Evolutionary conservation across 2,329 filamentous ascomycete species (phyloP).

Genomic region (Eutypella sp.): DNA sequence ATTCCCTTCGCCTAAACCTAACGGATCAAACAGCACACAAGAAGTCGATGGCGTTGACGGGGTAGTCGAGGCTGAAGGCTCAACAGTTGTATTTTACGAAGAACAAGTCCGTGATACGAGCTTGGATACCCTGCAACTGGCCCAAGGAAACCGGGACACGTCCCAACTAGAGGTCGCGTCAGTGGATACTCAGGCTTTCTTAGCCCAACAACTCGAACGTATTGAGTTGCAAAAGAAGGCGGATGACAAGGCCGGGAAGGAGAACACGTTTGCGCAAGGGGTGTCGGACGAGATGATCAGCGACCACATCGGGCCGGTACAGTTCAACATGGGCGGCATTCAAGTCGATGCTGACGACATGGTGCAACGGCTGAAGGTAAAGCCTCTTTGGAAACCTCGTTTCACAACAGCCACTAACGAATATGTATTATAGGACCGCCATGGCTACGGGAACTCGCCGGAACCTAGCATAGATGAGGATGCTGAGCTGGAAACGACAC

Average conservation of each 20-base stretch:
- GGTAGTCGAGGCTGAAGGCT: slow-evolving; percentile 45
- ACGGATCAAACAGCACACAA: slow-evolving; percentile 16
- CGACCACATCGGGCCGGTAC: slow-evolving; percentile 87
- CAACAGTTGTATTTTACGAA: slow-evolving; percentile 70
- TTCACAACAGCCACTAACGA: slow-evolving; percentile 15
- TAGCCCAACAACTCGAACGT: slow-evolving; percentile 67
- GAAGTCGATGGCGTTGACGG: slow-evolving; percentile 21
- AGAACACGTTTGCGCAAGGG: slow-evolving; percentile 25
- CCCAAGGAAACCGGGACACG: slow-evolving; percentile 42
- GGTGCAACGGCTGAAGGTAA: slow-evolving; percentile 78
- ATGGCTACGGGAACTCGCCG: slow-evolving; percentile 44
- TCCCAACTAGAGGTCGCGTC: slow-evolving; percentile 56
- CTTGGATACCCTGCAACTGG: slow-evolving; percentile 53
- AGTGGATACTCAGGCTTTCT: slow-evolving; percentile 73
- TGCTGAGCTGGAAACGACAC: slow-evolving; percentile 29
- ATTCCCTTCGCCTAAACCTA: slow-evolving; percentile 31
- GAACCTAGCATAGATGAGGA: slow-evolving; percentile 36
- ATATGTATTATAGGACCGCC: slow-evolving; percentile 47
- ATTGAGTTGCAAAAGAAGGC: slow-evolving; percentile 62
- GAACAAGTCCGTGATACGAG: slow-evolving; percentile 73
- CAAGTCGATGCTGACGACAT: slow-evolving; percentile 94
- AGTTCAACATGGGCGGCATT: slow-evolving; percentile 98
- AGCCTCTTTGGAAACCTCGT: slow-evolving; percentile 12
- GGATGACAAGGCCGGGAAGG: slow-evolving; percentile 41
- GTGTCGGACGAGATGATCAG: slow-evolving; percentile 44